Base-by-base conservation (phyloP, 2,329 filamentous ascomycete species). In the Aureobasidium pullulans region DNA sequence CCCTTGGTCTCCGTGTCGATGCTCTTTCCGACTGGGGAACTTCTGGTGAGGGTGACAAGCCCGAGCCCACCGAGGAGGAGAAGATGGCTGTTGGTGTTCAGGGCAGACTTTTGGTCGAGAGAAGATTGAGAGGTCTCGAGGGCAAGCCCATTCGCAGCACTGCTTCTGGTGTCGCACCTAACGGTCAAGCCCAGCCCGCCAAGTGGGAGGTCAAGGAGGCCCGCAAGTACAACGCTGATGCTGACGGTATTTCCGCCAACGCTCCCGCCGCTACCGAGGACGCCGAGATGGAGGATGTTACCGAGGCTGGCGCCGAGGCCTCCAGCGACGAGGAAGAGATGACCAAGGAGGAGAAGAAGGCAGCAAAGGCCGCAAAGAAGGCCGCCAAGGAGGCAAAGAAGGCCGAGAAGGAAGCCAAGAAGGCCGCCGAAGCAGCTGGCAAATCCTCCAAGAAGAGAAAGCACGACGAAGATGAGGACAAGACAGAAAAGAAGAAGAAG, bases 181-280 rank as follows among this genome's bases (percentile, higher is more conserved):
- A 88, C 67, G 88, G 88, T 62, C 82, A 86, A 65, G 76, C 77
- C 40, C 76, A 81, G 32, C 77, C 82, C 66, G 84, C 86, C 67
- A 96, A 96, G 76, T 95, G 90, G 82, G 89, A 92, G 64, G 81
- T 99, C 69, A 96, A 95, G 77, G 90, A 96, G 74, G 88, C 89
- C 10, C 84, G 90, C 71, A 94, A 93, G 76, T 99, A 99, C 81
- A 97, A 97, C 74, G 82, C 84, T 50, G 92, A 97, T 71, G 94
- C 90, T 57, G 94, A 99, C 74, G 93, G 91, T 64, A 78, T 96
- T 59, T 80, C 80, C 62, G 84, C 83, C 49, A 83, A 89, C 67
- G 86, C 87, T 66, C 80, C 83, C 13, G 81, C 86, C 40, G 80
- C 74, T 29, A 61, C 59, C 40, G 80, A 81, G 77, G 80, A 81